Base-by-base conservation (phyloP, 2,329 filamentous ascomycete genomes). In the Trichoderma brevicompactum region DNA sequence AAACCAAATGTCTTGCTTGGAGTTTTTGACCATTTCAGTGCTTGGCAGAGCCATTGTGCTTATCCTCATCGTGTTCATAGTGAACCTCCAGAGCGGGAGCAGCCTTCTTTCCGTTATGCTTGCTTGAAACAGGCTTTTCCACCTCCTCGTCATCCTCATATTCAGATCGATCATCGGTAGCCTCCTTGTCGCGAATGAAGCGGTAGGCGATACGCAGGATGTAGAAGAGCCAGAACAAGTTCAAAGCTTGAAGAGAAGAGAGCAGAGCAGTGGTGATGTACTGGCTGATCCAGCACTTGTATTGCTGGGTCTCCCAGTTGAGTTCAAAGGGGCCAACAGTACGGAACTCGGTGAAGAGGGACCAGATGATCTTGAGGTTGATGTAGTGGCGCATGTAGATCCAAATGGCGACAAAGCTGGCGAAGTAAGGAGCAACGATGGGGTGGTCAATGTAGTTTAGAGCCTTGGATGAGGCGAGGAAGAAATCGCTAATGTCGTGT, bases 401-500 rank as follows among this genome's bases (percentile, higher is more conserved):
- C 94, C 94, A 98, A 67, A 90, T 83, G 69, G 81, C 81, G 77
- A 96, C 90, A 81, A 97, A 97, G 71, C 90, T 70, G 74, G 86
- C 87, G 79, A 95, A 97, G 81, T 94, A 97, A 15, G 92, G 92
- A 0, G 84, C 87, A n/a, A 92, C 91, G 52, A 96, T 81, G 65
- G 85, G 81, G 64, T 89, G 88, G 74, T 96, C 91, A 71, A 97
- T 80, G 80, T 98, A 97, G 81, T 97, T 96, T 71, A 97, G 86
- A 5, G 89, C 87, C 81, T 97, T 97, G 67, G 92, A 96, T 2
- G 92, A 95, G 43, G 94, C 94, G 50, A 97, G 85, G 86, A 97
- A 97, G 80, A 97, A 97, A 77, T 97, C 94, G 67, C 89, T 93
- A 68, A 97, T 91, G 75, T 98, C 94, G 78, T 96, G 92, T 9